A percentile compares a stretch with the other conserved stretches of the same genome.
phyloP scores from a whole-genome alignment of 2,329 filamentous ascomycete genomes.

The Myotisia sp. region DNA sequence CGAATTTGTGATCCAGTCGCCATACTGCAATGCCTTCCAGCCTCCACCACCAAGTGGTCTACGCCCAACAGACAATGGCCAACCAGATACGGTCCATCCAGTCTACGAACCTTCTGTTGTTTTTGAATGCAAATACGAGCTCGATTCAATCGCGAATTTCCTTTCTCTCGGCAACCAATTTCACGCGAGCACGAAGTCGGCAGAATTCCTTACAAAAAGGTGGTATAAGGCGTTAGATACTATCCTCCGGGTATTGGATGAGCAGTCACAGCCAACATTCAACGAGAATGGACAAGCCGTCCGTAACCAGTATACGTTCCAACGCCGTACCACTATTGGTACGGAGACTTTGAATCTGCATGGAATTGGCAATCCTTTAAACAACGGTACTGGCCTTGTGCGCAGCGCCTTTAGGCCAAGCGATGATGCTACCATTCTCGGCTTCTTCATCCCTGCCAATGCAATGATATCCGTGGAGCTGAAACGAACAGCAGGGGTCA shows the following conservation, averaged over 20 bases:
- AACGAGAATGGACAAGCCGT: constrained; percentile 51
- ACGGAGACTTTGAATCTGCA: constrained; percentile 78
- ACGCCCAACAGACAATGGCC: constrained; percentile 57
- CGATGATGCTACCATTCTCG: constrained; percentile 86
- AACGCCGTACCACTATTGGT: constrained; percentile 60
- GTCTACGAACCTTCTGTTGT: constrained; percentile 70
- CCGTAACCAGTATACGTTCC: constrained; percentile 75
- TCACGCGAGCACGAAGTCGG: constrained; percentile 62
- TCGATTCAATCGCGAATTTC: constrained; percentile 89
- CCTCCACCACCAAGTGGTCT: constrained; percentile 74
- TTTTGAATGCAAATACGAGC: constrained; percentile 98
- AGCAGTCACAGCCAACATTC: constrained; percentile 73
- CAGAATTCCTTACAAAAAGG: constrained; percentile 59
- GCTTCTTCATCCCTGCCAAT: constrained; percentile 89
- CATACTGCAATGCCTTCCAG: constrained; percentile 98
- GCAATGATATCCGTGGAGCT: constrained; percentile 92
- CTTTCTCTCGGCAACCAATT: constrained; percentile 76
- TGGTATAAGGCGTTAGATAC: constrained; percentile 69
- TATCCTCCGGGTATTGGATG: constrained; percentile 56
- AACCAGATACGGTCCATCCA: constrained; percentile 74
- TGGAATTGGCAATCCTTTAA: constrained; percentile 84
- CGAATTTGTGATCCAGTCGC: constrained; percentile 85
- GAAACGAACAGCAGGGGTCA: constrained; percentile 54
- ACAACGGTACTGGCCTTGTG: constrained; percentile 67
- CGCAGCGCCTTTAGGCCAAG: constrained; percentile 88